Percentiles rank a stretch among this genome's conserved stretches.
phyloP scores from a whole-genome alignment of 2,329 filamentous ascomycete genomes.

The Fusarium nodosum region DNA sequence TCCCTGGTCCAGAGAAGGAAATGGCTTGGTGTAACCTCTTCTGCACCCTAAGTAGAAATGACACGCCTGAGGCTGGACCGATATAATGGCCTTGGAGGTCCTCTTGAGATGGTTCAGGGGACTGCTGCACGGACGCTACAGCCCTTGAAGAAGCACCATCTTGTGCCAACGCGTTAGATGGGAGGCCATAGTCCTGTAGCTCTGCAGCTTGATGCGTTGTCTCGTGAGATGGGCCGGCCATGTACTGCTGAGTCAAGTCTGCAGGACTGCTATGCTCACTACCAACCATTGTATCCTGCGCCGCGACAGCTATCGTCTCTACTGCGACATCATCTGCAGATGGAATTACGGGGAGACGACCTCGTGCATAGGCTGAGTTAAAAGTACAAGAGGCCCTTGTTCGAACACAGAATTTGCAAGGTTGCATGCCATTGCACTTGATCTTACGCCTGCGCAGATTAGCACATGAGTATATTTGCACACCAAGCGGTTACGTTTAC shows the following conservation, averaged over 20 bases:
- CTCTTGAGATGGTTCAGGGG: conserved; percentile 51
- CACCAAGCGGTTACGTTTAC: conserved; percentile 18
- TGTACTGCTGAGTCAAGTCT: conserved; percentile 20
- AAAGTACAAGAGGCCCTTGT: conserved; percentile 44
- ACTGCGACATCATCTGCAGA: conserved; percentile 22
- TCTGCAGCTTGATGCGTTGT: conserved; percentile 5
- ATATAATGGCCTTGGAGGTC: conserved; percentile 54
- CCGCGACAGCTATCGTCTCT: conserved; percentile 18
- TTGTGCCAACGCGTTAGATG: conserved; percentile 23
- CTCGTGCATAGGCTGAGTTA: conserved; percentile 47
- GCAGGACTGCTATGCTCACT: conserved; percentile 15
- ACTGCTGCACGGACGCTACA: conserved; percentile 40
- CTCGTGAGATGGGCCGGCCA: background rate
- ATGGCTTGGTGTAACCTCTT: conserved; percentile 50
- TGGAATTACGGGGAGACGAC: conserved; percentile 42
- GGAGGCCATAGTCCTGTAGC: conserved; percentile 18
- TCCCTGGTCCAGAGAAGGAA: conserved; percentile 48
- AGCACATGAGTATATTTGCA: conserved; percentile 5
- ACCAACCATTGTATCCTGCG: conserved; percentile 15
- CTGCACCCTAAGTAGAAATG: conserved; percentile 51
- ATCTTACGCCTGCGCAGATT: conserved; percentile 45
- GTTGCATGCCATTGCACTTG: conserved; percentile 47
- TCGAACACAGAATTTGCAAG: conserved; percentile 46
- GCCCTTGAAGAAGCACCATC: conserved; percentile 7
- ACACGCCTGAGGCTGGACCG: conserved; percentile 52